These are phyloP conservation scores for Clausena lansium DNA, from an alignment of 345 rosid genomes.

Conservation along the genomic window DNA sequence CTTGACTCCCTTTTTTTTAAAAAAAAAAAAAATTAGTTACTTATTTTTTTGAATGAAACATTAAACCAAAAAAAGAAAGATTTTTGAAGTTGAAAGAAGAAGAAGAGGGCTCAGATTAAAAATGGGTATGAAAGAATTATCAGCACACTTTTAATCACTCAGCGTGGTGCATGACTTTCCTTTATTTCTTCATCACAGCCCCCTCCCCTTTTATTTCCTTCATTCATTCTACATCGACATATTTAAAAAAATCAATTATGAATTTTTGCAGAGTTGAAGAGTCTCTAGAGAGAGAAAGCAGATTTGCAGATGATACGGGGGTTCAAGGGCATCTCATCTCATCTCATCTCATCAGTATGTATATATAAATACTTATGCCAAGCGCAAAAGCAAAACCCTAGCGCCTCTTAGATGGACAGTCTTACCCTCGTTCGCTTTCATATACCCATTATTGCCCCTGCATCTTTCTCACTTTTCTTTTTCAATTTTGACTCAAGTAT, in stretches of 20 bases:
- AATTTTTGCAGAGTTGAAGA: no score
- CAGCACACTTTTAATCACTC: slow-evolving; percentile 42
- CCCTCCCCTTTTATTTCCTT: neutral
- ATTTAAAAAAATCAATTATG: no score
- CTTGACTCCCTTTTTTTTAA: slow-evolving; percentile 18
- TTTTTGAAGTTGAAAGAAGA: neutral
- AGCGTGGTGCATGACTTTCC: slow-evolving; percentile 73
- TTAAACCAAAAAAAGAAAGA: neutral
- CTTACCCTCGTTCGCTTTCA: neutral
- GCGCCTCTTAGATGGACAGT: neutral
- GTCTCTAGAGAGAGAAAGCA: no score
- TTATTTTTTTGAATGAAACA: neutral
- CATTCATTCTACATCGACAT: neutral
- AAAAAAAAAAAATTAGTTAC: neutral
- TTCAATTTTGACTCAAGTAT: neutral
- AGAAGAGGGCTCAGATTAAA: slow-evolving; percentile 40
- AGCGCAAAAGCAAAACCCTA: slow-evolving; percentile 10
- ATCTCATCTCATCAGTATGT: no score
- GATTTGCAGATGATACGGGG: neutral
- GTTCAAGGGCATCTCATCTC: neutral
- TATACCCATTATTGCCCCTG: neutral
- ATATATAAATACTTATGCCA: neutral
- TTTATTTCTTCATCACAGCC: slow-evolving; percentile 46
- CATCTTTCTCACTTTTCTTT: neutral
- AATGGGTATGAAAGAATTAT: slow-evolving; percentile 47